These are phyloP conservation scores for Venturia pyrina DNA, from an alignment of 2,329 filamentous ascomycete genomes.

Conservation along the genomic window DNA sequence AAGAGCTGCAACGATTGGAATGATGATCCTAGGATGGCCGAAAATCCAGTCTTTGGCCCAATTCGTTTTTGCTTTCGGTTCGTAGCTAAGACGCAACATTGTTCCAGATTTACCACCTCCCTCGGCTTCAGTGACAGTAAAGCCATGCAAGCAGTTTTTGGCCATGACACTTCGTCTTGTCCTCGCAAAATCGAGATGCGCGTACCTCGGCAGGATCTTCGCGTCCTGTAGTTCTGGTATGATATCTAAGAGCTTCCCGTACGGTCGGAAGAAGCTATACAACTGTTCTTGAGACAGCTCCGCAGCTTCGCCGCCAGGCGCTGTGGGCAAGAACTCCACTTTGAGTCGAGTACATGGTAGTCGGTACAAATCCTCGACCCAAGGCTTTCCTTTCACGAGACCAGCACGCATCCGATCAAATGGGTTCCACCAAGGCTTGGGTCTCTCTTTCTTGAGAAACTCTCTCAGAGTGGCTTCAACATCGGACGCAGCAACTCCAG, in stretches of 20 bases:
- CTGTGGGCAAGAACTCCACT: slow-evolving; percentile 73
- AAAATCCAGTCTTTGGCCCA: slow-evolving; percentile 82
- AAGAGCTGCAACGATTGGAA: slow-evolving; percentile 72
- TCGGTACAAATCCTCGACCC: slow-evolving; percentile 86
- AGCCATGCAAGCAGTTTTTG: slow-evolving; percentile 85
- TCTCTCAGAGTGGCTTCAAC: slow-evolving; percentile 52
- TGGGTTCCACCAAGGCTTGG: slow-evolving; percentile 86
- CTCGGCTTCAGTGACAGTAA: slow-evolving; percentile 53
- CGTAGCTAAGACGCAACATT: slow-evolving; percentile 70
- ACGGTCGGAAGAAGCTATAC: slow-evolving; percentile 78
- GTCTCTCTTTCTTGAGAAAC: slow-evolving; percentile 56
- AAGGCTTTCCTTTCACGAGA: slow-evolving; percentile 74
- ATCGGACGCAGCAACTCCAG: slow-evolving; percentile 36
- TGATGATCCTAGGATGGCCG: slow-evolving; percentile 76
- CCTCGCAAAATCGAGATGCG: slow-evolving; percentile 65
- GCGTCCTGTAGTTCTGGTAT: slow-evolving; percentile 73
- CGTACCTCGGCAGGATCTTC: slow-evolving; percentile 72
- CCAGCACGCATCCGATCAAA: slow-evolving; percentile 60
- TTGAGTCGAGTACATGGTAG: slow-evolving; percentile 67
- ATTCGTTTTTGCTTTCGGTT: slow-evolving; percentile 64
- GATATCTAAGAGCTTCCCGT: slow-evolving; percentile 86
- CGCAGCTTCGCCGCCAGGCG: slow-evolving; percentile 58
- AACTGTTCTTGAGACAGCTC: slow-evolving; percentile 80
- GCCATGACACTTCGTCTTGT: slow-evolving; percentile 75
- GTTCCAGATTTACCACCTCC: slow-evolving; percentile 72